Base-by-base conservation (phyloP, 2,329 filamentous ascomycete species). In the Neoarthrinium moseri region DNA sequence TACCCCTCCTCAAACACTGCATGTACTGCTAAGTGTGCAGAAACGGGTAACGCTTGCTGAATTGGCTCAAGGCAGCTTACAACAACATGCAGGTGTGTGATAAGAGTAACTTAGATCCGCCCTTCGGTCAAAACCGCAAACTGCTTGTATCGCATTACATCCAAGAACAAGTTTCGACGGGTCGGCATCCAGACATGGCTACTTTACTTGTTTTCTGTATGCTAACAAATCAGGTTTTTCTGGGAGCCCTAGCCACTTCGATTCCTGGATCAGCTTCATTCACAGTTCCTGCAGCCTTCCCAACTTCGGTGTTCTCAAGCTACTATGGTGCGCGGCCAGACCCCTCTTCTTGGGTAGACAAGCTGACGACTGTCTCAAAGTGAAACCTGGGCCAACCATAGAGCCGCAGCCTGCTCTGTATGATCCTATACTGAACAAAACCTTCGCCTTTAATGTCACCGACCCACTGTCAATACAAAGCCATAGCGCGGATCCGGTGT, bases 391-490 rank as follows among this genome's bases (percentile, higher is more conserved):
- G 3, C 59, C 64, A 12, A 63, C 60, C 8, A 56, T 54, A 30
- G 58, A 66, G 53, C 61, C 63, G 4, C 61, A 66, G 44, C 62
- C 62, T 3, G 70, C 70, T 12, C 57, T 83, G 4, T 67, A 70
- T 49, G 78, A 83, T 58, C 74, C 76, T 0, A 62, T 81, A 22
- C 58, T 80, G 37, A 75, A 81, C 51, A 67, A 72, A 50, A 80
- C 75, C 3, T 82, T 70, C 46, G 76, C 75, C 1, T 61, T 70
- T 24, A 77, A 80, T 50, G 58, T 83, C 41, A 83, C 79, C 0
- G 67, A 78, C 54, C 78, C 78, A 1, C 63, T 71, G 23, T 73
- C 67, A 1, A 73, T 82, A 29, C 77, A 78, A 6, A 62, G 65
- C 1, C 56, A 67, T 11, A 71, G 74, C 46, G 51, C 62, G 6